These are phyloP conservation scores for Hymenoscyphus albidus DNA, from an alignment of 2,329 filamentous ascomycete genomes.

Conservation along the genomic window DNA sequence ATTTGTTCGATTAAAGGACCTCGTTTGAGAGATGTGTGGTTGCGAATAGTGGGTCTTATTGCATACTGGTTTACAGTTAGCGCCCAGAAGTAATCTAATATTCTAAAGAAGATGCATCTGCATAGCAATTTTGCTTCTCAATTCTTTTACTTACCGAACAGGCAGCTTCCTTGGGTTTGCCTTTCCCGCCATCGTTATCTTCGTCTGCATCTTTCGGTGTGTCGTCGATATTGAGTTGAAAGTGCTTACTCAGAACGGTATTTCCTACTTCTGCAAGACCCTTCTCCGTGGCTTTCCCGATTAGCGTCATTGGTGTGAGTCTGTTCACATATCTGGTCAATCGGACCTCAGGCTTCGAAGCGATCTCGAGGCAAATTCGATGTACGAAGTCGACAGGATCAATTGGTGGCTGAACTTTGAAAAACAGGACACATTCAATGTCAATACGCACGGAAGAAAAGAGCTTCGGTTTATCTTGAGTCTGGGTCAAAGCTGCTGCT, in stretches of 20 bases:
- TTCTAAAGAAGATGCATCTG: slow-evolving; percentile 2
- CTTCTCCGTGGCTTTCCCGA: slow-evolving; percentile 63
- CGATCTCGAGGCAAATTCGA: slow-evolving; percentile 53
- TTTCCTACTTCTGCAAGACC: slow-evolving; percentile 63
- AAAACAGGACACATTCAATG: slow-evolving; percentile 61
- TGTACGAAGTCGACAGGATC: slow-evolving; percentile 53
- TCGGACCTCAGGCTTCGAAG: slow-evolving; percentile 40
- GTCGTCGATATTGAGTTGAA: slow-evolving; percentile 44
- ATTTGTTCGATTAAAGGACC: slow-evolving; percentile 68
- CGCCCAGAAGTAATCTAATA: slow-evolving; percentile 12
- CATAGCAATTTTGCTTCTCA: neutral
- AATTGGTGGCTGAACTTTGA: slow-evolving; percentile 52
- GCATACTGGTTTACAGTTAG: slow-evolving; percentile 57
- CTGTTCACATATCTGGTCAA: slow-evolving; percentile 57
- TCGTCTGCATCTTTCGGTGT: slow-evolving; percentile 20
- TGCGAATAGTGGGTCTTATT: slow-evolving; percentile 75
- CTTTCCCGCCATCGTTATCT: slow-evolving; percentile 15
- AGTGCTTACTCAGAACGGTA: slow-evolving; percentile 56
- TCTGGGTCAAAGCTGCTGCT: slow-evolving; percentile 56
- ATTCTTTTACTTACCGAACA: slow-evolving; percentile 27
- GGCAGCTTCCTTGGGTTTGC: slow-evolving; percentile 11
- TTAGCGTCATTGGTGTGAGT: slow-evolving; percentile 51
- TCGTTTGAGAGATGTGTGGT: slow-evolving; percentile 65
- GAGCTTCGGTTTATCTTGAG: slow-evolving; percentile 38
- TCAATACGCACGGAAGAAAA: slow-evolving; percentile 53